Conservation (phyloP, 2,329 filamentous ascomycete species). For the Epichloe uncinata region DNA sequence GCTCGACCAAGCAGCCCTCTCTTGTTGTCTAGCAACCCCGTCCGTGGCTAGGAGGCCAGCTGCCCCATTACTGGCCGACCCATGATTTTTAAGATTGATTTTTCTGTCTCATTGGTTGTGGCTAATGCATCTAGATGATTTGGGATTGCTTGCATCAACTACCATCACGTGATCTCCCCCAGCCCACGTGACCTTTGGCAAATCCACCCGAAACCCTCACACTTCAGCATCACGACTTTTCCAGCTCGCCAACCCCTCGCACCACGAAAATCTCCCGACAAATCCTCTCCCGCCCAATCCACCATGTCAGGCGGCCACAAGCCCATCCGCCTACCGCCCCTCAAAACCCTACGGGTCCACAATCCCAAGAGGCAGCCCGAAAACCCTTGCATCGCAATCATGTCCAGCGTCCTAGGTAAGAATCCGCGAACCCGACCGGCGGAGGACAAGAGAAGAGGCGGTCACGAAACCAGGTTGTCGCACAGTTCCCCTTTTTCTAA, state of each 20-base stretch:
- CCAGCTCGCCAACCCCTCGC: no score
- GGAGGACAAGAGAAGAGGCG: no score
- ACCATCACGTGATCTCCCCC: neutral
- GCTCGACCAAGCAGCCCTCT: no score
- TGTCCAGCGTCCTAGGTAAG: conserved; percentile 44
- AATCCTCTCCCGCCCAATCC: neutral
- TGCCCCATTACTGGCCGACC: no score
- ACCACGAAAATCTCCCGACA: no score
- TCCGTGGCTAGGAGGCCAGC: no score
- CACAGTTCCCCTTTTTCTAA: neutral
- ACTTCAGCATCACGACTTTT: neutral
- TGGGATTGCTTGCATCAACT: no score
- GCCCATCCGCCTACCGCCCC: conserved; percentile 43
- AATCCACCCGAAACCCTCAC: neutral
- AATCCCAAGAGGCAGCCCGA: conserved; percentile 34
- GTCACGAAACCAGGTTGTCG: no score
- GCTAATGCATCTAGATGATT: no score
- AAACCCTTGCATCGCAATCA: conserved; percentile 42
- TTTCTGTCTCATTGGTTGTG: no score
- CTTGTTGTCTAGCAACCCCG: no score
- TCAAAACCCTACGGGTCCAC: conserved; percentile 40
- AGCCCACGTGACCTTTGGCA: neutral
- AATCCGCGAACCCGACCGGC: conserved; percentile 6
- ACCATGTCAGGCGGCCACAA: conserved; percentile 34
- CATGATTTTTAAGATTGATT: no score